Evolutionary conservation across 1,284 basidiomycete species (phyloP).

Genomic region (Ustilago trichophora): DNA sequence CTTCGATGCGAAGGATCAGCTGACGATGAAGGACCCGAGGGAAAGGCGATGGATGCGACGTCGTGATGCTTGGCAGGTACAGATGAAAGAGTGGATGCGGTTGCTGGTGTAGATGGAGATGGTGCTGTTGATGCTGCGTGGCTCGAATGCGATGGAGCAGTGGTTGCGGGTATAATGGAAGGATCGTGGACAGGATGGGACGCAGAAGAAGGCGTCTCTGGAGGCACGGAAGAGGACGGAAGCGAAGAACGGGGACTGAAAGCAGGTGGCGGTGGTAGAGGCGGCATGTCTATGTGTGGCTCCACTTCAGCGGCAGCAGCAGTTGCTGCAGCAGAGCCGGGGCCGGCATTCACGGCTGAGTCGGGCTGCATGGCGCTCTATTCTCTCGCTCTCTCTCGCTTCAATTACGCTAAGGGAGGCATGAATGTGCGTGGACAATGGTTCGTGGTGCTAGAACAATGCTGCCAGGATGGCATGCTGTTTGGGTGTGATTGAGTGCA

Average conservation of each 20-base stretch:
- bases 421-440: no score
- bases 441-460: background rate
- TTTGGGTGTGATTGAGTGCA: background rate
- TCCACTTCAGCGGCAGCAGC: background rate
- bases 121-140: conserved; percentile 4
- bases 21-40: conserved; percentile 2
- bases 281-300: conserved; percentile 5
- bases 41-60: conserved; percentile 13
- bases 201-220: background rate
- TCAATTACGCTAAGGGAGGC: no score
- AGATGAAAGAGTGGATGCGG: background rate
- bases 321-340: background rate
- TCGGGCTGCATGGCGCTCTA: background rate
- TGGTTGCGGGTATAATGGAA: conserved; percentile 6
- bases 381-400: no score
- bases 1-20: background rate
- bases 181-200: background rate
- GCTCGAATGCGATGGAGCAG: conserved; percentile 1
- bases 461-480: conserved; percentile 3
- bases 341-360: background rate
- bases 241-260: conserved; percentile 7
- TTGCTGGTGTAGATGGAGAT: conserved; percentile 5
- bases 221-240: conserved; percentile 1
- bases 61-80: conserved; percentile 8
- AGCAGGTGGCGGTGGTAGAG: conserved; percentile 15